A percentile compares a stretch with the other conserved stretches of the same genome.
Conservation (phyloP, 139 green algal genomes). For the Haematococcus lacustris region DNA sequence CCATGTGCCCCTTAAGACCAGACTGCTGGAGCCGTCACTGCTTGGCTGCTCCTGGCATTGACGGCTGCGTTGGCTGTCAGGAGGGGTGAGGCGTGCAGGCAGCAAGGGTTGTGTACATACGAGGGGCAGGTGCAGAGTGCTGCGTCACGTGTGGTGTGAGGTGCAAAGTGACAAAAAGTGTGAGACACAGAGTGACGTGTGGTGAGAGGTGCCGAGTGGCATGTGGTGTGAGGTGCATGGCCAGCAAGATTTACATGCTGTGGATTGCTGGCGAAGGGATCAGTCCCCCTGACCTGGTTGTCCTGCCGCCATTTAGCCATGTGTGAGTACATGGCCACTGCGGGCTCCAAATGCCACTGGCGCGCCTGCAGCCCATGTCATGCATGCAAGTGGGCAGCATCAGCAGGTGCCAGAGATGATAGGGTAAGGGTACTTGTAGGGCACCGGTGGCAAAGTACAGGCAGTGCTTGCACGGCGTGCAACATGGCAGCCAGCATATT, state of each 20-base stretch:
- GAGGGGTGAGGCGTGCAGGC: too few species aligned
- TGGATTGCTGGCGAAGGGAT: too few species aligned
- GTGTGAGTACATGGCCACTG: constrained; percentile 5
- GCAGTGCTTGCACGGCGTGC: not conserved
- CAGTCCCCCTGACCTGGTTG: constrained; percentile 7
- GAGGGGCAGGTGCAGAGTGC: not conserved
- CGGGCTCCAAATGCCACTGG: constrained; percentile 1
- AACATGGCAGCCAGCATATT: not conserved
- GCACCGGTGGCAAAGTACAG: not conserved
- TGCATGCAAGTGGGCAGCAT: not conserved
- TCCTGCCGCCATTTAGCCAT: constrained; percentile 29
- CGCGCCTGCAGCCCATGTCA: constrained; percentile 6
- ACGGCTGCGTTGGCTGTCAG: too few species aligned
- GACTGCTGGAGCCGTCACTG: too few species aligned
- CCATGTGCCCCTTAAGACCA: too few species aligned
- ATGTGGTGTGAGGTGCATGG: too few species aligned
- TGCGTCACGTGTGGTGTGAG: too few species aligned
- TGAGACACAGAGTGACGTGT: not conserved
- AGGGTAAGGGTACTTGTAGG: not conserved
- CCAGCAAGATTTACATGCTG: too few species aligned
- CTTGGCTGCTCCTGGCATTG: too few species aligned
- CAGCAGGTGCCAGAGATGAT: too few species aligned
- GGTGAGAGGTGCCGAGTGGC: not conserved
- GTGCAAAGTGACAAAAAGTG: too few species aligned
- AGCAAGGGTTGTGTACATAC: not conserved